These are phyloP conservation scores for Colletotrichum echinochloae DNA, from an alignment of 2,329 filamentous ascomycete genomes.

Conservation along the genomic window DNA sequence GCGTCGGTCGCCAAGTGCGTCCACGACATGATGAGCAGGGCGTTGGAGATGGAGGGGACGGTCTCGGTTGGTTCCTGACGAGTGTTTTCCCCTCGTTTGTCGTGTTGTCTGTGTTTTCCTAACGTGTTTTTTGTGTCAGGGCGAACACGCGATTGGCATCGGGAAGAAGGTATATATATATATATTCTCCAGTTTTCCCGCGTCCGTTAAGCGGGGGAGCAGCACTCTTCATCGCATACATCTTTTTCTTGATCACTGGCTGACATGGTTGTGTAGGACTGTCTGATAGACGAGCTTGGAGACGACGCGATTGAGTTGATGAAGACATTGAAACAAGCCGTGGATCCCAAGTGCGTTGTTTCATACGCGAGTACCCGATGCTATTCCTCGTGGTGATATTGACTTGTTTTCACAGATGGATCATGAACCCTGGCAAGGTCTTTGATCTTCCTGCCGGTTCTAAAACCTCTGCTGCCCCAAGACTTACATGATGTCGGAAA, in stretches of 20 bases:
- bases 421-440: constrained; percentile 78
- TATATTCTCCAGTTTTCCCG: too few relatives aligned
- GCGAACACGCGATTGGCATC: constrained; percentile 78
- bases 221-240: not conserved
- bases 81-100: not conserved
- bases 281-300: constrained; percentile 72
- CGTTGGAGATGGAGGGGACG: constrained; percentile 77
- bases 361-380: too few relatives aligned
- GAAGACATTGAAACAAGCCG: constrained; percentile 71
- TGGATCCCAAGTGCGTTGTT: constrained; percentile 67
- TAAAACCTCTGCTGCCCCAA: constrained; percentile 8
- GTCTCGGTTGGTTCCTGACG: constrained; percentile 63
- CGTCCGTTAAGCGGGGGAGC: too few relatives aligned
- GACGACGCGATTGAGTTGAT: constrained; percentile 73
- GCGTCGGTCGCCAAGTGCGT: constrained; percentile 67
- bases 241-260: not conserved
- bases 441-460: constrained; percentile 59
- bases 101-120: not conserved
- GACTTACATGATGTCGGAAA: not conserved
- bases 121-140: constrained; percentile 48
- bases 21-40: constrained; percentile 76
- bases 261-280: constrained; percentile 48
- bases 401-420: constrained; percentile 57
- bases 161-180: constrained; percentile 78
- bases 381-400: not conserved